Percentiles rank a stretch among this genome's conserved stretches.
phyloP scores from a whole-genome alignment of 768 basidiomycete species.

The Chalciporus pseudorubinellus region DNA sequence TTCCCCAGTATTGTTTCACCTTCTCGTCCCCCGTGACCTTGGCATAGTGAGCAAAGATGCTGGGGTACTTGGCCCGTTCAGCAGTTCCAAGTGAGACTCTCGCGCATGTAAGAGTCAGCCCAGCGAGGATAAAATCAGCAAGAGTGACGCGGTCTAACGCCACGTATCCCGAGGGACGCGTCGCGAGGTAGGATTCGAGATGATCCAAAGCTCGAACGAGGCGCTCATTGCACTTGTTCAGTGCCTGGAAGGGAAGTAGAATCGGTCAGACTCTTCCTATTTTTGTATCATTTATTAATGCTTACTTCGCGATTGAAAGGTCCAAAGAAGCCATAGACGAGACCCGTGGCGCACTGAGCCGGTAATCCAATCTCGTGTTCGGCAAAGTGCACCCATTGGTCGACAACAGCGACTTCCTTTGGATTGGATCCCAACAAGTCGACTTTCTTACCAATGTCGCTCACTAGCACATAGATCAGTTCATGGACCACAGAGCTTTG shows the following conservation, averaged over 20 bases:
- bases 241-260: background rate
- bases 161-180: constrained; percentile 10
- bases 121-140: constrained; percentile 19
- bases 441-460: constrained; percentile 12
- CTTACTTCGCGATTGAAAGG: background rate
- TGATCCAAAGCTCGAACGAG: background rate
- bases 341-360: too few species aligned
- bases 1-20: constrained; percentile 13
- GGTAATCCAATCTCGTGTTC: constrained; percentile 5
- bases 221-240: background rate
- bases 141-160: constrained; percentile 12
- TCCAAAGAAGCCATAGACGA: too few species aligned
- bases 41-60: constrained; percentile 17
- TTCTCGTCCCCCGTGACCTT: constrained; percentile 18
- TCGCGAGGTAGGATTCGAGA: constrained; percentile 18
- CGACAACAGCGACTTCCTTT: constrained; percentile 10
- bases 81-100: constrained; percentile 7
- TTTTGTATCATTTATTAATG: too few species aligned
- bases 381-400: constrained; percentile 17
- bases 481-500: background rate
- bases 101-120: constrained; percentile 3
- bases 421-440: constrained; percentile 9
- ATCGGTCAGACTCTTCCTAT: background rate
- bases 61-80: constrained; percentile 13
- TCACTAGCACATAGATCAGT: constrained; percentile 4